Percentiles rank a stretch among this genome's conserved stretches.
phyloP scores from a whole-genome alignment of 192 early-diverging fungal species.

The Spinellus fusiger region DNA sequence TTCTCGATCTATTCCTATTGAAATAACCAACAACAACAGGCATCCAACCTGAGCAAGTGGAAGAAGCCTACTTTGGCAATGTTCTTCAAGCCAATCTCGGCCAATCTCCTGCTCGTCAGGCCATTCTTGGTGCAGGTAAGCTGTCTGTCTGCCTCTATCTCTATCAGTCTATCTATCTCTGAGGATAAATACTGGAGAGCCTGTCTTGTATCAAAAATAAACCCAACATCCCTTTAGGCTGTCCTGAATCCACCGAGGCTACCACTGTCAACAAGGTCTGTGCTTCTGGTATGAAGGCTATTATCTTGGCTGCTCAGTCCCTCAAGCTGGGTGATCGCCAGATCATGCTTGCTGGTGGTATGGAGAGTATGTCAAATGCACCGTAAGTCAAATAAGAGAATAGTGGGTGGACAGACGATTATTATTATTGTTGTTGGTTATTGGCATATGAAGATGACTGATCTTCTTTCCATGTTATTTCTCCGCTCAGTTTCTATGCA shows the following conservation, averaged over 20 bases:
- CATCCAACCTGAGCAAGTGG: slow-evolving; percentile 72
- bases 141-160: neutral
- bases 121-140: slow-evolving; percentile 67
- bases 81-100: slow-evolving; percentile 85
- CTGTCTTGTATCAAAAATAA: neutral
- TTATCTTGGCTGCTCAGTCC: slow-evolving; percentile 85
- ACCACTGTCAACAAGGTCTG: slow-evolving; percentile 99
- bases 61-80: slow-evolving; percentile 96
- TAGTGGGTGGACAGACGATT: neutral
- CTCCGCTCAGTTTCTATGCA: slow-evolving; percentile 44
- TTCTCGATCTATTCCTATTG: neutral
- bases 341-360: slow-evolving; percentile 89
- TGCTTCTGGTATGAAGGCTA: slow-evolving; percentile 96
- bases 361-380: slow-evolving; percentile 95
- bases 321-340: slow-evolving; percentile 72
- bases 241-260: slow-evolving; percentile 76
- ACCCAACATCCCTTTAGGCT: slow-evolving; percentile 24
- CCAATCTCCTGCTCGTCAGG: slow-evolving; percentile 93
- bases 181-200: neutral
- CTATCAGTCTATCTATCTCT: neutral
- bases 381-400: slow-evolving; percentile 50
- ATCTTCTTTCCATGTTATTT: slow-evolving; percentile 1
- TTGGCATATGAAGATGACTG: slow-evolving; percentile 3
- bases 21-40: slow-evolving; percentile 28
- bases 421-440: neutral